Evolutionary conservation across 805 yeast genomes (phyloP).

Genomic region (Torulaspora quercuum): DNA sequence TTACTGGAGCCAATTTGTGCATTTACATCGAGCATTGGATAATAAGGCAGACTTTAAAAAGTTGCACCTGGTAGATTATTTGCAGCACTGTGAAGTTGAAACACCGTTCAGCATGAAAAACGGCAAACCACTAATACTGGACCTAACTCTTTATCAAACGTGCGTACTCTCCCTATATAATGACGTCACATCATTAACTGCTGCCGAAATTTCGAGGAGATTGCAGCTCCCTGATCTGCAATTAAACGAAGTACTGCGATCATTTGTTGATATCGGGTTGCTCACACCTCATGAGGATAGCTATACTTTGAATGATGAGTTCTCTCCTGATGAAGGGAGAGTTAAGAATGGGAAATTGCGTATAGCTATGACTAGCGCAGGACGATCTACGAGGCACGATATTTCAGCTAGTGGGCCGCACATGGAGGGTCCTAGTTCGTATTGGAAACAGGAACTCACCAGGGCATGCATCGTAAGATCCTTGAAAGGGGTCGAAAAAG

Average conservation of each 20-base stretch:
- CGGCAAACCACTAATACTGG: constrained; percentile 19
- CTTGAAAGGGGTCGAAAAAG: constrained; percentile 20
- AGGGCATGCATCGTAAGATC: constrained; percentile 29
- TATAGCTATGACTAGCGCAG: constrained; percentile 15
- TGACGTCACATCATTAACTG: constrained; percentile 14
- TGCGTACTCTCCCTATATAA: constrained; percentile 28
- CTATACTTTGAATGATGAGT: constrained; percentile 22
- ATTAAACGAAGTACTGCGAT: constrained; percentile 17
- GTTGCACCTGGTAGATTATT: constrained; percentile 22
- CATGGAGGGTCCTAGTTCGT: constrained; percentile 25
- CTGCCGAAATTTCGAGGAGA: constrained; percentile 11
- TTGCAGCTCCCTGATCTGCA: constrained; percentile 9
- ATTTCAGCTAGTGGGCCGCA: constrained; percentile 14
- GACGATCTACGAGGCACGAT: neutral
- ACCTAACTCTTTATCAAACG: constrained; percentile 30
- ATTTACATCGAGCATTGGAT: constrained; percentile 10
- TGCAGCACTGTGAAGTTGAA: constrained; percentile 32
- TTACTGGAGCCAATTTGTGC: constrained; percentile 20
- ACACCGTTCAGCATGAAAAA: constrained; percentile 20
- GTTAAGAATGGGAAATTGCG: constrained; percentile 26
- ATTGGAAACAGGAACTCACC: constrained; percentile 32
- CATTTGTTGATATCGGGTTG: constrained; percentile 23
- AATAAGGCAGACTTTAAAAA: constrained; percentile 17
- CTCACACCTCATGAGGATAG: constrained; percentile 10
- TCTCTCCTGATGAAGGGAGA: constrained; percentile 22